These are phyloP conservation scores for Candolleomyces aberdarensis DNA, from an alignment of 768 basidiomycete genomes.

Conservation along the genomic window DNA sequence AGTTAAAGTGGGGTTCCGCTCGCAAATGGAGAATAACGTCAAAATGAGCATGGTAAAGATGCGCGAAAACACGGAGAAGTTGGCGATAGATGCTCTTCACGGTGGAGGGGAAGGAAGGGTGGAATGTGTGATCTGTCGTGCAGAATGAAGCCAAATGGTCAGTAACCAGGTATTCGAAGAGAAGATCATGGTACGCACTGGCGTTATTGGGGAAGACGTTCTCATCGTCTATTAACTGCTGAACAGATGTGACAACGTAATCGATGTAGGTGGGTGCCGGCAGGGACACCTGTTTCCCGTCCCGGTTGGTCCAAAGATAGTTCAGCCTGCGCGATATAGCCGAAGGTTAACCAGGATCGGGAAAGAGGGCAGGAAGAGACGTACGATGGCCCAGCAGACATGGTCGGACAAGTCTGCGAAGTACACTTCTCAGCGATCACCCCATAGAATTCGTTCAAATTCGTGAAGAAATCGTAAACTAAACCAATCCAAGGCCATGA, in stretches of 20 bases:
- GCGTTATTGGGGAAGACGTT: slow-evolving; percentile 92
- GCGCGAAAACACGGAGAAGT: slow-evolving; percentile 94
- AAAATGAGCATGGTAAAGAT: slow-evolving; percentile 97
- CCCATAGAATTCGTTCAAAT: slow-evolving; percentile 96
- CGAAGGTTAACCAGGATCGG: neutral
- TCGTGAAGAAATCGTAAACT: slow-evolving; percentile 99
- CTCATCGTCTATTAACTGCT: slow-evolving; percentile 93
- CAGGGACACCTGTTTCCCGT: slow-evolving; percentile 81
- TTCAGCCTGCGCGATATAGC: slow-evolving; percentile 56
- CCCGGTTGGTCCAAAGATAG: slow-evolving; percentile 93
- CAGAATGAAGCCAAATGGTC: slow-evolving; percentile 1
- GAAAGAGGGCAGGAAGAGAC: slow-evolving; percentile 25
- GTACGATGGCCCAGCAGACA: slow-evolving; percentile 89
- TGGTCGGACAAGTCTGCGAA: slow-evolving; percentile 81
- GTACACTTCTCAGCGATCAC: slow-evolving; percentile 88
- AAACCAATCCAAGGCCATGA: neutral
- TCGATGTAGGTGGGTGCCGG: slow-evolving; percentile 97
- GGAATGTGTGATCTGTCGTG: slow-evolving; percentile 79
- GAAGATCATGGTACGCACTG: slow-evolving; percentile 47
- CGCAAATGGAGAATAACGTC: slow-evolving; percentile 89
- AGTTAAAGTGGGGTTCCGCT: slow-evolving; percentile 94
- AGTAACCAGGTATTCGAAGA: neutral
- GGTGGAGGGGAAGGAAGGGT: slow-evolving; percentile 83
- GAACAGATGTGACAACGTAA: slow-evolving; percentile 96
- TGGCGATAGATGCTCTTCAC: slow-evolving; percentile 96